phyloP scores from a whole-genome alignment of 2,329 filamentous ascomycete genomes.

The Ceratocystis destructans region DNA sequence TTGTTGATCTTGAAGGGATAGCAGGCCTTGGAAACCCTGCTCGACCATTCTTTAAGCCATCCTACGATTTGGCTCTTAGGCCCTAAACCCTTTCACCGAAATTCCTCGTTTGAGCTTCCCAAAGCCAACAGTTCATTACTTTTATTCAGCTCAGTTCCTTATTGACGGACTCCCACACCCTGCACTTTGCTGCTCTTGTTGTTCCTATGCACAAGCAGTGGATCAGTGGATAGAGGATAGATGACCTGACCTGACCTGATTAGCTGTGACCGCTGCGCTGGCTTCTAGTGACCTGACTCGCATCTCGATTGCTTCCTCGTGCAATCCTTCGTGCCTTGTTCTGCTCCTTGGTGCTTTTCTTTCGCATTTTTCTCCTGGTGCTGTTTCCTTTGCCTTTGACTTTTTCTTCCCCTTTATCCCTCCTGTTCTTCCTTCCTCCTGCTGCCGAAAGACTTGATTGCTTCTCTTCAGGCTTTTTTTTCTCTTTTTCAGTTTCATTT shows the following conservation, averaged over 20 bases:
- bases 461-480: background rate
- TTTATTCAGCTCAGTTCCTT: too few relatives aligned
- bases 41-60: background rate
- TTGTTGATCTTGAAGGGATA: background rate
- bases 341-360: background rate
- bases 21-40: too few relatives aligned
- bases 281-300: background rate
- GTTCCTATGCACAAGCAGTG: background rate
- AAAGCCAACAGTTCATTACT: too few relatives aligned
- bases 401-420: background rate
- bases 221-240: background rate
- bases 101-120: background rate
- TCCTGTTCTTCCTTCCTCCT: background rate
- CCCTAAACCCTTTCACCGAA: background rate
- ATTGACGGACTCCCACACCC: too few relatives aligned
- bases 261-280: too few relatives aligned
- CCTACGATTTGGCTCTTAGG: background rate
- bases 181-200: background rate
- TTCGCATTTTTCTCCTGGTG: background rate
- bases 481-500: background rate
- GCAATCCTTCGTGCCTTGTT: slow-evolving; percentile 8
- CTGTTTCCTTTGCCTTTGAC: background rate
- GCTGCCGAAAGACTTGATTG: background rate
- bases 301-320: slow-evolving; percentile 3
- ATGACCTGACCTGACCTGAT: background rate